Base-by-base conservation (phyloP, 179 eudicot genomes). In the Carnegiea gigantea region DNA sequence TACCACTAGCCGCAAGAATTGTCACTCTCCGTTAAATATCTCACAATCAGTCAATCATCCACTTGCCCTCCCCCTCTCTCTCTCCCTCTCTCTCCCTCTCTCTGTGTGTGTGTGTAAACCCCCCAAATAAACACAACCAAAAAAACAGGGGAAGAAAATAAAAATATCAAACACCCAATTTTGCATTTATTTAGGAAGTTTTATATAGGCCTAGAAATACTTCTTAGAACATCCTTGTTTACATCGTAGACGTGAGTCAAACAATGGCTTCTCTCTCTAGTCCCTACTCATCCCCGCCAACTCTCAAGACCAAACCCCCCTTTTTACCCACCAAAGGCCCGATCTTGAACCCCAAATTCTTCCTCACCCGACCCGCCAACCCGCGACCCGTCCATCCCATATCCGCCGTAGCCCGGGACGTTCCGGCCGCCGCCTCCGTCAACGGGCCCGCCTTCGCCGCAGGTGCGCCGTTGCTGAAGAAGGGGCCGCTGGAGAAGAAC, bases 261-360 rank as follows among this genome's bases (percentile, higher is more conserved):
- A 7, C 82, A 78, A 88, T 90, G 93, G 89, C 95, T 38, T 90
- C 91, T 18, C 81, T 88, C 82, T 91, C 92, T 10, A 88, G 86
- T 28, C 84, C 88, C 53, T 86, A 82, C 51, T 90, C 92, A 15
- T 78, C 91, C n/a, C 49, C 77, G 65, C 82, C 85, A 24, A n/a
- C 88, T 23, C 84, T 83, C 75, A 88, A 85, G 30, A 78, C 86
- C 40, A 83, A 89, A n/a, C 54, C 84, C 10, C 36, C 83, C 1
- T 70, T 76, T 70, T 65, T 30, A 15, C 46, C 71, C 64, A 78
- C 65, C 33, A 84, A 78, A 78, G 77, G 74, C 46, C 81, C 84
- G 73, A 62, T 86, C 70, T 8, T 78, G 7, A 79, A 80, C 84
- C 87, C 80, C 54, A 81, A 81, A 30, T 70, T 85, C 48, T 49